A percentile compares a stretch with the other conserved stretches of the same genome.
Conservation (phyloP, 2,329 filamentous ascomycete species). For the Fusarium austroafricanum region DNA sequence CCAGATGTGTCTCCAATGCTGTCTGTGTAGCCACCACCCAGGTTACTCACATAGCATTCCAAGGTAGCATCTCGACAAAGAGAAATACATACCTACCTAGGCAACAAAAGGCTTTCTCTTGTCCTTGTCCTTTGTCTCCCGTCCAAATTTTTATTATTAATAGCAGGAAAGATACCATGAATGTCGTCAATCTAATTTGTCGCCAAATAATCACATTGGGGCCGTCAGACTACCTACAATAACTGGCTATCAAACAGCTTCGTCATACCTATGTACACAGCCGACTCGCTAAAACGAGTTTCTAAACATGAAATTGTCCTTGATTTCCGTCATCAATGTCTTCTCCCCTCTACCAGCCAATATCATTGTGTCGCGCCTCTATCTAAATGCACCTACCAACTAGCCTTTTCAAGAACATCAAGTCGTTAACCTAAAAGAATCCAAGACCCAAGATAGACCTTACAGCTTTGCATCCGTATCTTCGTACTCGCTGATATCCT, state of each 20-base stretch:
- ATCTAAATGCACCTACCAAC: constrained; percentile 30
- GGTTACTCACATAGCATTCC: too few species aligned
- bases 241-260: neutral
- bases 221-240: neutral
- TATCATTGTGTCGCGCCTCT: constrained; percentile 19
- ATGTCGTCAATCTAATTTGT: neutral
- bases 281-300: constrained; percentile 13
- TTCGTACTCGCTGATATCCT: constrained; percentile 85
- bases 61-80: neutral
- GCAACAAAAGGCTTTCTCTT: neutral
- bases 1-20: neutral
- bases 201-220: neutral
- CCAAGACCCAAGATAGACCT: neutral
- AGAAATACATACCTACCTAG: too few species aligned
- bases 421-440: constrained; percentile 1
- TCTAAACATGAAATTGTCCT: constrained; percentile 1
- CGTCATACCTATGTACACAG: constrained; percentile 14
- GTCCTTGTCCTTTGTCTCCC: too few species aligned
- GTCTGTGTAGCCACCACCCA: neutral
- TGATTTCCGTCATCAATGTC: constrained; percentile 4
- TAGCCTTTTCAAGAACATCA: constrained; percentile 9
- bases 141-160: neutral
- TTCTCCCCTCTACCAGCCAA: constrained; percentile 13
- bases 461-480: constrained; percentile 85
- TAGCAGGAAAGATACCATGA: too few species aligned